Percentiles rank a stretch among this genome's conserved stretches.
These are phyloP conservation scores for Amanita inopinata DNA, from an alignment of 768 basidiomycete genomes.

Conservation along the genomic window DNA sequence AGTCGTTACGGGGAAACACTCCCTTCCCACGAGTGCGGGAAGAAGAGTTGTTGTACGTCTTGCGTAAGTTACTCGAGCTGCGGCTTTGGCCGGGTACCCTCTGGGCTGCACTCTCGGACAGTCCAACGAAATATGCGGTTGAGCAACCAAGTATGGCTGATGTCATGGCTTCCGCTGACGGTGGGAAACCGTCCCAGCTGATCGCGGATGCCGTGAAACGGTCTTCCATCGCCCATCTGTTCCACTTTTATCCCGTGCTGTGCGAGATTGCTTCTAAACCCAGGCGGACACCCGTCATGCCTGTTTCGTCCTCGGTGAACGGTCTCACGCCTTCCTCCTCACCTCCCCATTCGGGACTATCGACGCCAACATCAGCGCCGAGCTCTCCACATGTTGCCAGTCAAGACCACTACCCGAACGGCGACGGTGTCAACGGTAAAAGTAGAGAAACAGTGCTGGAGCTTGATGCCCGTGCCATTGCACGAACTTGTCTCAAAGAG, in stretches of 20 bases:
- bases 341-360: background rate
- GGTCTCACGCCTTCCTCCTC: conserved; percentile 7
- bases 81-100: conserved; percentile 68
- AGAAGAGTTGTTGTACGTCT: conserved; percentile 80
- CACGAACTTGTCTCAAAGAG: conserved; percentile 55
- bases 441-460: conserved; percentile 26
- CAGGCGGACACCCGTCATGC: conserved; percentile 54
- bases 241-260: conserved; percentile 75
- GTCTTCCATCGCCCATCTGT: conserved; percentile 75
- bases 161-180: conserved; percentile 18
- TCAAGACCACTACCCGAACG: too few species aligned
- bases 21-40: conserved; percentile 85
- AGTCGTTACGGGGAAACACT: conserved; percentile 71
- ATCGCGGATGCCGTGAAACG: conserved; percentile 66
- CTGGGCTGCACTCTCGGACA: conserved; percentile 65
- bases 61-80: conserved; percentile 66
- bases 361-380: too few species aligned
- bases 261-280: conserved; percentile 74
- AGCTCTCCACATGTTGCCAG: too few species aligned
- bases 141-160: conserved; percentile 47
- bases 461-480: conserved; percentile 57
- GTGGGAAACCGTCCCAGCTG: conserved; percentile 39
- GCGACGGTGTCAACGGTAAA: conserved; percentile 11
- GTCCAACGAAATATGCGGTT: conserved; percentile 43
- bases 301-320: conserved; percentile 12